Base-by-base conservation (phyloP, 441 rosid genomes). In the Erodium texanum region DNA sequence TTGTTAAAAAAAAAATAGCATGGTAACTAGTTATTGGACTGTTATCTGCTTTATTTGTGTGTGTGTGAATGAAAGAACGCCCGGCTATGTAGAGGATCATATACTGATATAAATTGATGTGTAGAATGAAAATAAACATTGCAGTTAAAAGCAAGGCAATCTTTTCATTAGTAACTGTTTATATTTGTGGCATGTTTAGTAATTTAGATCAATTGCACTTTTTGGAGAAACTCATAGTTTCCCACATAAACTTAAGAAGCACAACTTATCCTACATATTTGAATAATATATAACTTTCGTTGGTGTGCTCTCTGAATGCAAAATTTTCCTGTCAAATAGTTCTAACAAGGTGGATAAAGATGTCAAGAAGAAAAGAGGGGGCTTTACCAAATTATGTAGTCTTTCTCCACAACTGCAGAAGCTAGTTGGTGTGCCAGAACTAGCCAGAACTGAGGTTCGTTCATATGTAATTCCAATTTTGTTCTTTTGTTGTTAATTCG, bases 381-480 rank as follows among this genome's bases (percentile, higher is more conserved):
- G 76, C 27, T 73, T 73, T 64, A 68, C 22, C 36, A 73, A 73
- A 66, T 41, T 68, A 32, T 73, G 76, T 58, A 68, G 72, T 71
- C 72, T 73, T 20, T 73, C 76, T 50, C 72, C 68, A 22, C 65
- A 68, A 68, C 76, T 73, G 54, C 72, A 73, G 62, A 61, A 65
- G 48, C 48, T 73, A 62, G 76, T 73, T 3, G 72, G 76, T 34
- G 76, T 48, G 64, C 65, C 76, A 54, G 65, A 23, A 27, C 36
- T 73, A 41, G 76, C 76, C 65, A 73, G 76, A 68, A 68, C 76
- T n/a, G 72, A 73, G 76, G 76, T 73, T 64, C 24, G n/a, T 65
- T 23, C 48, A 71, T 43, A 9, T 24, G 32, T n/a, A 23, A 34
- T 34, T 36, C n/a, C 50, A 22, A 23, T 18, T 20, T 64, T 34